Evolutionary conservation across 2,329 filamentous ascomycete species (phyloP).

Genomic region (Balansia obtecta): DNA sequence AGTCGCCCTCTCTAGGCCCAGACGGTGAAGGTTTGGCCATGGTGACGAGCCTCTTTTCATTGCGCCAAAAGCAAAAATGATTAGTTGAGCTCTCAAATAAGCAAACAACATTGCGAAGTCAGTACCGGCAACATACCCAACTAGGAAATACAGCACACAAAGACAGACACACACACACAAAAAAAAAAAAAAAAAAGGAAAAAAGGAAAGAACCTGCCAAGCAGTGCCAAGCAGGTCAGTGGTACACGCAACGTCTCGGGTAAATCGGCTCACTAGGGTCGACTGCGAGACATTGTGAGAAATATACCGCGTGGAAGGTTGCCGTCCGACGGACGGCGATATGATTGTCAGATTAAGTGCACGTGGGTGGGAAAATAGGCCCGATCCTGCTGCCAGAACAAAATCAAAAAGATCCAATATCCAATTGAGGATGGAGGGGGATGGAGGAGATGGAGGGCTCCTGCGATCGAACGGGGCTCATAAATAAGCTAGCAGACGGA

Average conservation of each 20-base stretch:
- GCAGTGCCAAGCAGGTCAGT: background rate
- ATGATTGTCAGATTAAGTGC: background rate
- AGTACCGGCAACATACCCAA: background rate
- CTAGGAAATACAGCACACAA: background rate
- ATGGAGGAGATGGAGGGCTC: background rate
- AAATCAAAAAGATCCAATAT: too few relatives aligned
- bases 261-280: background rate
- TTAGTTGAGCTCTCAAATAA: background rate
- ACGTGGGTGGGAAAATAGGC: background rate
- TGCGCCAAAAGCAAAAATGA: background rate
- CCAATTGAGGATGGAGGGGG: conserved; percentile 1
- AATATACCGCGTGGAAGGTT: background rate
- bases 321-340: background rate
- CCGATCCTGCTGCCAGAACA: background rate
- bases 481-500: background rate
- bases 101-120: background rate
- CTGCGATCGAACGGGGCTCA: background rate
- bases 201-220: background rate
- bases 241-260: background rate
- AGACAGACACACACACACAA: background rate
- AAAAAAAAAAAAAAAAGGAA: background rate
- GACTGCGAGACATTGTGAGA: background rate
- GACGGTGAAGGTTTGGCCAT: conserved; percentile 6
- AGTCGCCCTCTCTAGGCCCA: background rate
- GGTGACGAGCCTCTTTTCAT: conserved; percentile 2